Percentiles rank a stretch among this genome's conserved stretches.
Evolutionary conservation across 2,329 filamentous ascomycete species (phyloP).

Genomic region (Spiromastix sp.): DNA sequence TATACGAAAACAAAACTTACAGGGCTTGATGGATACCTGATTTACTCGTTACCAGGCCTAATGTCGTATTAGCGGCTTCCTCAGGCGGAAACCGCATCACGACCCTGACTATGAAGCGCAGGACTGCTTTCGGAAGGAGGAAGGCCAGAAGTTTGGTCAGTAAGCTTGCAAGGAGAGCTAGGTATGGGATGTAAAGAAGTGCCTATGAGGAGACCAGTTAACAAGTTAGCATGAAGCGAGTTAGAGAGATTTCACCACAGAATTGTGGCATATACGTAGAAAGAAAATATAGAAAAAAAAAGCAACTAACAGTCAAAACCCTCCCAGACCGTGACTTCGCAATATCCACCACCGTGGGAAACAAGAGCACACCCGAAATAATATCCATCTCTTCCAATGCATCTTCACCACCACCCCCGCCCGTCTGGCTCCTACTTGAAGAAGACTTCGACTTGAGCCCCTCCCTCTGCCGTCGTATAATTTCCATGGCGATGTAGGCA

Average conservation of each 20-base stretch:
- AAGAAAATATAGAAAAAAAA: not conserved
- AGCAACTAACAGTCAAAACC: constrained; percentile 33
- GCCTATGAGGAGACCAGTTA: constrained; percentile 11
- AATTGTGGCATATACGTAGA: not conserved
- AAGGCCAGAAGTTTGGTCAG: constrained; percentile 34
- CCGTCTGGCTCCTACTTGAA: no score
- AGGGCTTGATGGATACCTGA: constrained; percentile 46
- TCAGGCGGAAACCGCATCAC: constrained; percentile 31
- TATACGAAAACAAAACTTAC: constrained; percentile 20
- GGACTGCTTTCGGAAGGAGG: constrained; percentile 28
- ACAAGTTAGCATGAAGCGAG: not conserved
- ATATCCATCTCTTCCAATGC: constrained; percentile 25
- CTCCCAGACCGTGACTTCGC: constrained; percentile 51
- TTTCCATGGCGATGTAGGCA: constrained; percentile 59
- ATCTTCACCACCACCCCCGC: constrained; percentile 18
- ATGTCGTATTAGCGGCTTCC: constrained; percentile 38
- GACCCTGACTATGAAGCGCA: constrained; percentile 32
- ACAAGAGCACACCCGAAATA: constrained; percentile 52
- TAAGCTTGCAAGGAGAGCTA: constrained; percentile 26
- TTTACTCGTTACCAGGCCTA: constrained; percentile 39
- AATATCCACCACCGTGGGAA: constrained; percentile 66
- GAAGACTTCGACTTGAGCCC: no score
- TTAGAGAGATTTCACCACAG: no score
- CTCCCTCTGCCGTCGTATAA: constrained; percentile 49
- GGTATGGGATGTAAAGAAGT: constrained; percentile 25